Evolutionary conservation across 805 yeast genomes (phyloP).

Genomic region (Candida maesae): DNA sequence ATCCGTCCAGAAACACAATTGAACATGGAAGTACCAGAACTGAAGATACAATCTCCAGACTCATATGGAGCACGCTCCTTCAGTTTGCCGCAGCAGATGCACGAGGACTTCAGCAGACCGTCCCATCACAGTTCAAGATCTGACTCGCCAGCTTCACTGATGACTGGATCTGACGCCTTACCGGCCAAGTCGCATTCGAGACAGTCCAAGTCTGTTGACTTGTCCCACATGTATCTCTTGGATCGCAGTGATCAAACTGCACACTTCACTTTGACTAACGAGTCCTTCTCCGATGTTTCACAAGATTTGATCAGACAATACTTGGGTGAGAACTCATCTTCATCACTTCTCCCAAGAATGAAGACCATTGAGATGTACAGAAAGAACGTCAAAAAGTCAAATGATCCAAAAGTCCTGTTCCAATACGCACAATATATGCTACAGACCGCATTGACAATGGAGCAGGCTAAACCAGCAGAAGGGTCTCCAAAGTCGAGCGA

Average conservation of each 20-base stretch:
- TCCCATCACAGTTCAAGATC: conserved; percentile 11
- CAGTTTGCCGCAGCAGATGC: conserved; percentile 16
- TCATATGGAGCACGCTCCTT: conserved; percentile 25
- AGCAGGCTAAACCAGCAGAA: conserved; percentile 16
- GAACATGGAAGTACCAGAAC: no score
- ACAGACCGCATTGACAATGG: conserved; percentile 73
- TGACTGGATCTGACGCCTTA: not conserved
- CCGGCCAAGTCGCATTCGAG: conserved; percentile 16
- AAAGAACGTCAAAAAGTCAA: conserved; percentile 76
- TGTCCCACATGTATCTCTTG: conserved; percentile 38
- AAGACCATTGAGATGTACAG: conserved; percentile 86
- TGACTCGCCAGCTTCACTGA: conserved; percentile 14
- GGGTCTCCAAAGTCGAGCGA: conserved; percentile 12
- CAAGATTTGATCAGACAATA: conserved; percentile 50
- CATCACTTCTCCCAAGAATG: conserved; percentile 63
- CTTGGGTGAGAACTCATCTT: conserved; percentile 44
- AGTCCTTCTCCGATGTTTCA: conserved; percentile 44
- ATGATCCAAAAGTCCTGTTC: conserved; percentile 82
- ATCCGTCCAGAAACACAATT: no score
- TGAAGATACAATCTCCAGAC: no score
- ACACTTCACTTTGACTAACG: conserved; percentile 36
- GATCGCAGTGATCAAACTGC: conserved; percentile 30
- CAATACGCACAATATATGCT: conserved; percentile 89
- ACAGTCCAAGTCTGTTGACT: conserved; percentile 35
- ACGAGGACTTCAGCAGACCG: conserved; percentile 2